Evolutionary conservation across 306 rosid species (phyloP).

Genomic region (Rubus idaeus): DNA sequence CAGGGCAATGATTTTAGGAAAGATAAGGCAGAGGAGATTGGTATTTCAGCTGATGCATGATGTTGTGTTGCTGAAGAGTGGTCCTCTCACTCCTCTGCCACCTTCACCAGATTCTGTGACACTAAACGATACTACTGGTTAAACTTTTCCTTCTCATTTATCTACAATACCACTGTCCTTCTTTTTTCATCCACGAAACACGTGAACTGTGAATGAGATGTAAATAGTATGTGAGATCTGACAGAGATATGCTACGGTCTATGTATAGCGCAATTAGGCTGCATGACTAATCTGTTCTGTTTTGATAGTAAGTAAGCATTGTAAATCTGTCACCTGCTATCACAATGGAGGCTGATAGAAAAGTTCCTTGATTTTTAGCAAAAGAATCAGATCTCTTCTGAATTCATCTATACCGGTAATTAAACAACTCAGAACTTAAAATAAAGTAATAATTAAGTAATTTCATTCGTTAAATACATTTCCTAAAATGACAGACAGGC

Average conservation of each 20-base stretch:
- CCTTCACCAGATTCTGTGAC: conserved; percentile 50
- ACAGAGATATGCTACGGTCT: conserved; percentile 16
- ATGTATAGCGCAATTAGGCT: conserved; percentile 10
- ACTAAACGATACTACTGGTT: conserved; percentile 39
- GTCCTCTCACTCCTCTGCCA: conserved; percentile 42
- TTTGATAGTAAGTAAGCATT: background rate
- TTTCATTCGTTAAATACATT: no score
- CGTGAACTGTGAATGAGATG: conserved; percentile 33
- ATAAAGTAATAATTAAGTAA: no score
- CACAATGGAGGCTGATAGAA: no score
- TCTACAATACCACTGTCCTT: background rate
- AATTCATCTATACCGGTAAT: no score
- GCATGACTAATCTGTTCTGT: background rate
- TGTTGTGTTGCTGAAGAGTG: conserved; percentile 43
- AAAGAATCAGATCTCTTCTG: no score
- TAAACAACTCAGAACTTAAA: no score
- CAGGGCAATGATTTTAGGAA: conserved; percentile 35
- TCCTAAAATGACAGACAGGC: no score
- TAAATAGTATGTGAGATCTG: conserved; percentile 29
- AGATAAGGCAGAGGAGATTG: conserved; percentile 48
- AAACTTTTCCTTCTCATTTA: conserved; percentile 13
- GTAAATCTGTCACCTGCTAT: no score
- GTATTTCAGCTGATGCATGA: conserved; percentile 46
- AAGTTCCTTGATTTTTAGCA: no score
- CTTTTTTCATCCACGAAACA: conserved; percentile 14